These are phyloP conservation scores for Geotrichum aggregatum DNA, from an alignment of 1,139 yeast species.

Conservation along the genomic window DNA sequence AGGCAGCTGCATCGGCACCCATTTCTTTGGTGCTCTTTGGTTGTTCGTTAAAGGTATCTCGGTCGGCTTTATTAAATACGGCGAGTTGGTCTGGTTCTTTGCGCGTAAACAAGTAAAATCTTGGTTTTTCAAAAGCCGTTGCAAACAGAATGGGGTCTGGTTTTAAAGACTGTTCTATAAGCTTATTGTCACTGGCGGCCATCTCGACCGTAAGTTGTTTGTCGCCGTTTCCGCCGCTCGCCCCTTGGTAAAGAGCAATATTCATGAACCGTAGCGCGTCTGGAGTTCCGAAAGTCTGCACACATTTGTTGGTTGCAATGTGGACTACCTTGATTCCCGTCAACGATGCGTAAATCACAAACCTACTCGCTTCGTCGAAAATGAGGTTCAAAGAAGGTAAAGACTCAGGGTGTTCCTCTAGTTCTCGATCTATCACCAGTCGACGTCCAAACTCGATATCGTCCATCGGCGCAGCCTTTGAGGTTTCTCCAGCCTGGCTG, in stretches of 20 bases:
- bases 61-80: conserved; percentile 17
- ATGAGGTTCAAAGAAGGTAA: conserved; percentile 27
- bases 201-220: conserved; percentile 37
- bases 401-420: conserved; percentile 23
- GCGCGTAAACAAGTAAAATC: conserved; percentile 40
- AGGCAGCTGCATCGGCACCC: background rate
- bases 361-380: conserved; percentile 41
- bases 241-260: conserved; percentile 37
- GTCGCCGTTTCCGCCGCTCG: conserved; percentile 27
- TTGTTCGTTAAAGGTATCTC: conserved; percentile 18
- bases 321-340: conserved; percentile 42
- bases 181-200: conserved; percentile 42
- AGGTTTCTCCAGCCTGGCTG: background rate
- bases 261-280: conserved; percentile 37
- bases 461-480: conserved; percentile 22
- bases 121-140: conserved; percentile 35
- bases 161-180: conserved; percentile 38
- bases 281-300: conserved; percentile 37
- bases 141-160: conserved; percentile 41
- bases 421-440: conserved; percentile 34
- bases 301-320: conserved; percentile 35
- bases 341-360: conserved; percentile 38
- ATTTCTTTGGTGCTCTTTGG: background rate
- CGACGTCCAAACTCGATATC: conserved; percentile 36
- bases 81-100: conserved; percentile 24